phyloP scores from a whole-genome alignment of 2,329 filamentous ascomycete species.

The Knufia petricola region DNA sequence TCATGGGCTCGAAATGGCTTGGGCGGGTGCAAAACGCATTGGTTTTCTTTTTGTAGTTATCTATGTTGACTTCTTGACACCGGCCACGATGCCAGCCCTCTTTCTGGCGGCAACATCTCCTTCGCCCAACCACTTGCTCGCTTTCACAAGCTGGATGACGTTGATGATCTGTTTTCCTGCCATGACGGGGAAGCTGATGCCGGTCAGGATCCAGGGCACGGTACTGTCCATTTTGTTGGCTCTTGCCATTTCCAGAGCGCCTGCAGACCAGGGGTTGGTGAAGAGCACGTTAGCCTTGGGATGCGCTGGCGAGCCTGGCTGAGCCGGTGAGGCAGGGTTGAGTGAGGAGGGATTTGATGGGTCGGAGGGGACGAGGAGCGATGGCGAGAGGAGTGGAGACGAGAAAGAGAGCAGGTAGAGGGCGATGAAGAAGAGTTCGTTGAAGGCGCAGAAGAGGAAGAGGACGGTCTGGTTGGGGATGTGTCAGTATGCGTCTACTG shows the following conservation, averaged over 20 bases:
- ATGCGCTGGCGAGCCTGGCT: constrained; percentile 19
- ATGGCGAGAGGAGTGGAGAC: constrained; percentile 77
- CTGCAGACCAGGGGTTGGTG: constrained; percentile 81
- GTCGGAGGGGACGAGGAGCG: constrained; percentile 46
- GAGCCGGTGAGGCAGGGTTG: too few species aligned
- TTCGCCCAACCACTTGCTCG: constrained; percentile 83
- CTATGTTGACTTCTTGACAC: constrained; percentile 7
- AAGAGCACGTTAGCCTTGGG: constrained; percentile 62
- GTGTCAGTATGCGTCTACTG: constrained; percentile 2
- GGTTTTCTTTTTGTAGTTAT: not conserved
- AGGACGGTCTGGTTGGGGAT: constrained; percentile 59
- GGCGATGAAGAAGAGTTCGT: constrained; percentile 96
- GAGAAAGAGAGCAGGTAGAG: constrained; percentile 97
- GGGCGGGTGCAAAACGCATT: too few species aligned
- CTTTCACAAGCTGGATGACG: constrained; percentile 85
- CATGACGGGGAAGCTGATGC: constrained; percentile 79
- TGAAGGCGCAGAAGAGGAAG: constrained; percentile 80
- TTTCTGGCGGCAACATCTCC: constrained; percentile 65
- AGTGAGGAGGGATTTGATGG: not conserved
- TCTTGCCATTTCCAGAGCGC: constrained; percentile 80
- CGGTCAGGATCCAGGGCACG: constrained; percentile 69
- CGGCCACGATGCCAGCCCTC: constrained; percentile 31
- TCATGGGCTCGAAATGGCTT: too few species aligned
- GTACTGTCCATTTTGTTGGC: constrained; percentile 85
- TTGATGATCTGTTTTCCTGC: constrained; percentile 87